A percentile compares a stretch with the other conserved stretches of the same genome.
These are phyloP conservation scores for Chamaenerion angustifolium DNA, from an alignment of 345 rosid genomes.

Conservation along the genomic window DNA sequence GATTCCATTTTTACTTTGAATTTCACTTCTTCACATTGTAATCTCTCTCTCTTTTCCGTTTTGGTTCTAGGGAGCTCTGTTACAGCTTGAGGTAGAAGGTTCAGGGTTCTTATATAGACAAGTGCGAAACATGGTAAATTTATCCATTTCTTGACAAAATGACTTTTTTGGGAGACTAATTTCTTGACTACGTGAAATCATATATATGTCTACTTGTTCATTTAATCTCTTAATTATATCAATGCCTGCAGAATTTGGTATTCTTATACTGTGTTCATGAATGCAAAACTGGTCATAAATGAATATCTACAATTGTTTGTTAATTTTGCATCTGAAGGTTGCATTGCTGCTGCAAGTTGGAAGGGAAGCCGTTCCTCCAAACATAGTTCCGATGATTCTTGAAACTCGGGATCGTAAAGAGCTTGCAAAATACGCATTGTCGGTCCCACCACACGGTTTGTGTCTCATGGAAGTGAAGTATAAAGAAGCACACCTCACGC, in stretches of 20 bases:
- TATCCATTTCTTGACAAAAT: not conserved
- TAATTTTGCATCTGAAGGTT: constrained; percentile 30
- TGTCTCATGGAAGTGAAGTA: constrained; percentile 53
- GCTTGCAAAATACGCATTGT: constrained; percentile 56
- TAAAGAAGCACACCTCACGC: constrained; percentile 45
- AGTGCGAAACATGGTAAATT: constrained; percentile 79
- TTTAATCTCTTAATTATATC: no score
- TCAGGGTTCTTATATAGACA: constrained; percentile 80
- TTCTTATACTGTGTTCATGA: not conserved
- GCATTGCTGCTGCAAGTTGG: constrained; percentile 79
- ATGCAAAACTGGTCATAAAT: not conserved
- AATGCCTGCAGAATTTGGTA: no score
- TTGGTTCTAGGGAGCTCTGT: constrained; percentile 47
- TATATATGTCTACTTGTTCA: no score
- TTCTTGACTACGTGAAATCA: no score
- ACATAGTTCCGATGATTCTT: constrained; percentile 49
- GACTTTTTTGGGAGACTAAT: no score
- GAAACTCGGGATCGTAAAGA: constrained; percentile 55
- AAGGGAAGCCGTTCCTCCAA: constrained; percentile 65
- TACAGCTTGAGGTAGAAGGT: constrained; percentile 86
- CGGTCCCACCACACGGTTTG: constrained; percentile 78
- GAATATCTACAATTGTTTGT: not conserved
- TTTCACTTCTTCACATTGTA: not conserved
- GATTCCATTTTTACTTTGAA: not conserved
- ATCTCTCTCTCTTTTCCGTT: not conserved